phyloP scores from a whole-genome alignment of 495 filamentous ascomycete species.

The Hyphodiscus hymeniophilus region DNA sequence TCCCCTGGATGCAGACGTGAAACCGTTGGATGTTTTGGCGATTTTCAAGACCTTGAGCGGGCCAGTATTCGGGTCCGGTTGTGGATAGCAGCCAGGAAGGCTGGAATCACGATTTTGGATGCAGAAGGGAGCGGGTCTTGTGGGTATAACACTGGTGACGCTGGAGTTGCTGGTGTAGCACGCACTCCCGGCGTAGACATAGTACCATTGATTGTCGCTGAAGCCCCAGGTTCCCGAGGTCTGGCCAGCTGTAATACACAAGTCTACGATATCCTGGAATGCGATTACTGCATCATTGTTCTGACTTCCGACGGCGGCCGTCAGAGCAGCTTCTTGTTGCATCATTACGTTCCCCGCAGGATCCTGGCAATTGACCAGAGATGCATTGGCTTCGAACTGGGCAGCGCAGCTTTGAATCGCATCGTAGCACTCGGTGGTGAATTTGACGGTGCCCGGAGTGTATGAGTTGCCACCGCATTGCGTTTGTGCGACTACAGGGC shows the following conservation, averaged over 20 bases:
- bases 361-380: slow-evolving; percentile 8
- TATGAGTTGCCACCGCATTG: slow-evolving; percentile 5
- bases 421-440: slow-evolving; percentile 13
- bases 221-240: slow-evolving; percentile 9
- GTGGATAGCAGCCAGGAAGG: slow-evolving; percentile 9
- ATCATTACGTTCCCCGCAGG: slow-evolving; percentile 3
- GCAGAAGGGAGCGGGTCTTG: slow-evolving; percentile 7
- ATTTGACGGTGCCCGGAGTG: slow-evolving; percentile 11
- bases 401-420: slow-evolving; percentile 8
- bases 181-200: slow-evolving; percentile 5
- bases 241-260: slow-evolving; percentile 7
- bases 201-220: slow-evolving; percentile 17
- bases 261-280: slow-evolving; percentile 11
- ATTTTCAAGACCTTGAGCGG: slow-evolving; percentile 12
- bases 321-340: slow-evolving; percentile 2
- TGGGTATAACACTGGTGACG: slow-evolving; percentile 7
- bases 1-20: slow-evolving; percentile 15
- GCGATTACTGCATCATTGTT: slow-evolving; percentile 14
- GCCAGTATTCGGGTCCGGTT: slow-evolving; percentile 5
- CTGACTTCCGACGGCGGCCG: neutral
- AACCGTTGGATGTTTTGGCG: slow-evolving; percentile 16
- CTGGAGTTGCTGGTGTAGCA: slow-evolving; percentile 12
- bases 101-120: slow-evolving; percentile 12
- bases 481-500: slow-evolving; percentile 9
- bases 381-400: slow-evolving; percentile 12